phyloP scores from a whole-genome alignment of 345 rosid species.

The Schrenkiella parvula region DNA sequence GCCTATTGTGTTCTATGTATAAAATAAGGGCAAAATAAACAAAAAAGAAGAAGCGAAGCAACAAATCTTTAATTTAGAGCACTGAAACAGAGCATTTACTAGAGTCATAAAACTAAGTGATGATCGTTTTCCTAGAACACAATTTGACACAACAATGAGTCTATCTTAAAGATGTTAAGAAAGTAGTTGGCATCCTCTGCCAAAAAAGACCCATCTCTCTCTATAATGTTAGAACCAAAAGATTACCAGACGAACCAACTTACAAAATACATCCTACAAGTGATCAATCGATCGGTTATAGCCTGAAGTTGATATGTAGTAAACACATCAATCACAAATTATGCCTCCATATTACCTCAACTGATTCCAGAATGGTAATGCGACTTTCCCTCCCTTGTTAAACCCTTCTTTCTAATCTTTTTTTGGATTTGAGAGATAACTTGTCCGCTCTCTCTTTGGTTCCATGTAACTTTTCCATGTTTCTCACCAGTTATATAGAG shows the following conservation, averaged over 20 bases:
- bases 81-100: neutral
- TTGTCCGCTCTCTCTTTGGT: constrained; percentile 37
- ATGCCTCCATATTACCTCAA: neutral
- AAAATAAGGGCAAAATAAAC: too few relatives aligned
- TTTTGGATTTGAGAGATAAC: constrained; percentile 32
- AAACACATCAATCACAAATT: constrained; percentile 3
- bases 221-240: constrained; percentile 23
- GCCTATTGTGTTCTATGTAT: too few relatives aligned
- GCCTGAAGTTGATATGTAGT: neutral
- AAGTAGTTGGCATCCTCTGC: neutral
- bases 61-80: neutral
- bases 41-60: neutral
- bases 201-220: neutral
- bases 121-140: neutral
- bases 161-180: neutral
- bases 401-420: constrained; percentile 32
- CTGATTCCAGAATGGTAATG: constrained; percentile 1
- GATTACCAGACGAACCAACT: constrained; percentile 12
- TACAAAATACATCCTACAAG: constrained; percentile 13
- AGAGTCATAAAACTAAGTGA: neutral
- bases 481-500: constrained; percentile 23
- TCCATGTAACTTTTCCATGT: constrained; percentile 12
- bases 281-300: constrained; percentile 1
- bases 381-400: neutral
- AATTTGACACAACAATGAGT: constrained; percentile 2